Percentiles rank a stretch among this genome's conserved stretches.
Evolutionary conservation across 2,329 filamentous ascomycete genomes (phyloP).

Genomic region (Sarocladium kiliense): DNA sequence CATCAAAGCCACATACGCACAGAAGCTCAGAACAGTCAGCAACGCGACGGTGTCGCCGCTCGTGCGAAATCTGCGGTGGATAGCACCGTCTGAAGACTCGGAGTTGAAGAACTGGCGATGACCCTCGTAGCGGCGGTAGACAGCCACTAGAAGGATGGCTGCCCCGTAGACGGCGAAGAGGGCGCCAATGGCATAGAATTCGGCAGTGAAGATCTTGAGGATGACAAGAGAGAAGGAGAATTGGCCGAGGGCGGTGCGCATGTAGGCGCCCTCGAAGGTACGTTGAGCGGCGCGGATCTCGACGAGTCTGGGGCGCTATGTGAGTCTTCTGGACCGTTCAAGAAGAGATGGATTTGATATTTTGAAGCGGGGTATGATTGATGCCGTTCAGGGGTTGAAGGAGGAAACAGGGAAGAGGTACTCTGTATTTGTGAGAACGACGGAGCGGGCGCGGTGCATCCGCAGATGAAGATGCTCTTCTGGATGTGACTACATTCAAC

Average conservation of each 20-base stretch:
- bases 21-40: slow-evolving; percentile 50
- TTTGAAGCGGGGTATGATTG: background rate
- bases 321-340: background rate
- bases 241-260: slow-evolving; percentile 88
- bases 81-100: slow-evolving; percentile 24
- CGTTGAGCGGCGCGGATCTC: slow-evolving; percentile 92
- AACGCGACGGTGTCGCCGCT: slow-evolving; percentile 58
- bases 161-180: slow-evolving; percentile 89
- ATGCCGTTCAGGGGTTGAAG: background rate
- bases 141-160: slow-evolving; percentile 74
- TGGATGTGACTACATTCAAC: slow-evolving; percentile 52
- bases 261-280: slow-evolving; percentile 95
- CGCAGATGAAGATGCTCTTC: slow-evolving; percentile 71
- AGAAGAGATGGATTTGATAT: background rate
- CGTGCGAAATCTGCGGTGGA: slow-evolving; percentile 54
- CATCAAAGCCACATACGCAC: slow-evolving; percentile 52
- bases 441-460: slow-evolving; percentile 73
- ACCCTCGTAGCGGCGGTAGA: slow-evolving; percentile 84
- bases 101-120: slow-evolving; percentile 85
- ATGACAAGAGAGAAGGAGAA: slow-evolving; percentile 95
- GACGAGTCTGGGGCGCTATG: slow-evolving; percentile 55
- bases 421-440: slow-evolving; percentile 73
- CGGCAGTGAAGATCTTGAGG: slow-evolving; percentile 84
- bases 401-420: slow-evolving; percentile 25
- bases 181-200: slow-evolving; percentile 97